These are phyloP conservation scores for Trichophyton rubrum DNA, from an alignment of 2,329 filamentous ascomycete species.

Conservation along the genomic window DNA sequence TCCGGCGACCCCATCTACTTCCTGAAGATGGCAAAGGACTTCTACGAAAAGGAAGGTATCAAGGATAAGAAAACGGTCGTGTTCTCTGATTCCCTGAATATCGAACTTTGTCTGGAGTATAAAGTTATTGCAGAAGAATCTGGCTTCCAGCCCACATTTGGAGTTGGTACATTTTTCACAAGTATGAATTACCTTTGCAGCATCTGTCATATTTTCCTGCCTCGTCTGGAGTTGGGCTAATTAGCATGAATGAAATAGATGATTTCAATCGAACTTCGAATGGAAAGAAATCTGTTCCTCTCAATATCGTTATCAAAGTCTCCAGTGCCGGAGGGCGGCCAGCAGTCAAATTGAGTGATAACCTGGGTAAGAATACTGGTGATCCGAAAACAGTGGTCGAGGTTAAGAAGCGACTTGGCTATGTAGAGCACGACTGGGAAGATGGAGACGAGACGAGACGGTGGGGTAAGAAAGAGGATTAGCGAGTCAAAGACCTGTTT, in stretches of 20 bases:
- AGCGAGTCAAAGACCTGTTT: not conserved
- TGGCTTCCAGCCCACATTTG: slow-evolving; percentile 78
- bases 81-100: slow-evolving; percentile 89
- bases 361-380: slow-evolving; percentile 87
- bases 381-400: slow-evolving; percentile 63
- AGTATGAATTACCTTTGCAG: slow-evolving; percentile 36
- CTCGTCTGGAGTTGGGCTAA: not conserved
- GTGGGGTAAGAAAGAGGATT: slow-evolving; percentile 47
- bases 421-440: slow-evolving; percentile 72
- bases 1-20: slow-evolving; percentile 76
- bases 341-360: slow-evolving; percentile 88
- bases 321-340: slow-evolving; percentile 67
- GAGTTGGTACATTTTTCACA: slow-evolving; percentile 88
- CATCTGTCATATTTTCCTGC: too few species aligned
- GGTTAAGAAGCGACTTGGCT: slow-evolving; percentile 77
- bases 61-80: slow-evolving; percentile 76
- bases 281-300: slow-evolving; percentile 69
- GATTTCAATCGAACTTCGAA: slow-evolving; percentile 66
- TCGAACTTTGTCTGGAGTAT: slow-evolving; percentile 83
- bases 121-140: slow-evolving; percentile 67
- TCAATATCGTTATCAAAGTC: slow-evolving; percentile 98
- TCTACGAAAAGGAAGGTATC: slow-evolving; percentile 66
- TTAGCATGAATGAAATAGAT: slow-evolving; percentile 36
- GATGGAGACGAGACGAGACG: slow-evolving; percentile 71
- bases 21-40: slow-evolving; percentile 63